Percentiles rank a stretch among this genome's conserved stretches.
Evolutionary conservation across 2,329 filamentous ascomycete genomes (phyloP).

Genomic region (Talaromyces pinophilus): DNA sequence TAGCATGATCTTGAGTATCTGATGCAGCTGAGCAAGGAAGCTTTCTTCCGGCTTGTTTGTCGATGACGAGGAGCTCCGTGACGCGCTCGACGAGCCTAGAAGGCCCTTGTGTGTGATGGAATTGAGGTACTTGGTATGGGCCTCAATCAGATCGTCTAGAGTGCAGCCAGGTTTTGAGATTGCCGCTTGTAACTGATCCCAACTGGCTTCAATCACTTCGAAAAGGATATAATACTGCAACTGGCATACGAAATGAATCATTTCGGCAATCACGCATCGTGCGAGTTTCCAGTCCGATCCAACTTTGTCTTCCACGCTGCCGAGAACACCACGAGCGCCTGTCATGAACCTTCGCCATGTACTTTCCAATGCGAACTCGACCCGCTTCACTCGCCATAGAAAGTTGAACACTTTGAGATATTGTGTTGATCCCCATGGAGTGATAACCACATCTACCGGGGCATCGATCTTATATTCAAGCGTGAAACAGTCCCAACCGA

Average conservation of each 20-base stretch:
- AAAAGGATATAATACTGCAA: constrained; percentile 98
- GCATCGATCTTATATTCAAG: constrained; percentile 98
- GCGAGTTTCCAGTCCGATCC: constrained; percentile 85
- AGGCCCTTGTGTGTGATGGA: constrained; percentile 96
- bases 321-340: constrained; percentile 85
- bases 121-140: constrained; percentile 86
- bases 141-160: constrained; percentile 89
- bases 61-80: constrained; percentile 44
- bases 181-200: constrained; percentile 83
- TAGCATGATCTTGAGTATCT: constrained; percentile 91
- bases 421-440: constrained; percentile 90
- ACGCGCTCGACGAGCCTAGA: constrained; percentile 61
- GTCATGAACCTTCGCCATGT: constrained; percentile 97
- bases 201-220: constrained; percentile 95
- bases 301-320: constrained; percentile 71
- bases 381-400: constrained; percentile 94
- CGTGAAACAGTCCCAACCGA: constrained; percentile 98
- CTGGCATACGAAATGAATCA: constrained; percentile 97
- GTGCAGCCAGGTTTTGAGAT: constrained; percentile 85
- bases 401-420: constrained; percentile 99
- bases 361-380: constrained; percentile 87
- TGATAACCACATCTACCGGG: constrained; percentile 94
- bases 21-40: constrained; percentile 88
- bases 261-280: constrained; percentile 85
- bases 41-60: constrained; percentile 64